phyloP scores from a whole-genome alignment of 805 yeast species.

The Jamesozyma rosinii region DNA sequence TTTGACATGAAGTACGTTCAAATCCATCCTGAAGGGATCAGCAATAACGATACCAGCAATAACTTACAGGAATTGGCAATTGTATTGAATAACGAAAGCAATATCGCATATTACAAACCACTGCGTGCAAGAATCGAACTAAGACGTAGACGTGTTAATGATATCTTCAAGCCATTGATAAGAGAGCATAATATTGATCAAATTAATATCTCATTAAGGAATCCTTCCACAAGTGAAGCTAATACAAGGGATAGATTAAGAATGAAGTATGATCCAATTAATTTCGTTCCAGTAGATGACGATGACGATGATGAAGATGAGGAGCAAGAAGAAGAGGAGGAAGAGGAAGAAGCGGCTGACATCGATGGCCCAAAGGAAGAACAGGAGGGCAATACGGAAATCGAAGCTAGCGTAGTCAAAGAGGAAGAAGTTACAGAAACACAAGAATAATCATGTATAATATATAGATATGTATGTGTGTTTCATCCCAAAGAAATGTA shows the following conservation, averaged over 20 bases:
- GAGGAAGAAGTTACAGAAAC: not conserved
- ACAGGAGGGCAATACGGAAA: slow-evolving; percentile 1
- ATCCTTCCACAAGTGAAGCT: slow-evolving; percentile 54
- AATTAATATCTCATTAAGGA: slow-evolving; percentile 47
- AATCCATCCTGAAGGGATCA: slow-evolving; percentile 9
- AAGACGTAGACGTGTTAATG: slow-evolving; percentile 70
- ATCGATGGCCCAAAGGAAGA: not conserved
- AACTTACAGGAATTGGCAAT: slow-evolving; percentile 50
- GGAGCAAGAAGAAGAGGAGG: slow-evolving; percentile 1
- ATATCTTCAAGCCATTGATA: slow-evolving; percentile 32
- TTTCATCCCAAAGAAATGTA: not conserved
- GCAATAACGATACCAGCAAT: not conserved
- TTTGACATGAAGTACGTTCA: slow-evolving; percentile 59
- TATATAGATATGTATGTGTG: too few species aligned
- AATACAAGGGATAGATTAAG: slow-evolving; percentile 48
- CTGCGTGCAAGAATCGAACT: slow-evolving; percentile 67
- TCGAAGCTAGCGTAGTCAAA: not conserved
- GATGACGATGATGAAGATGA: slow-evolving; percentile 18
- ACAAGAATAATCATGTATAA: not conserved
- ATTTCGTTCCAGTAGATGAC: slow-evolving; percentile 35
- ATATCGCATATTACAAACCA: slow-evolving; percentile 68
- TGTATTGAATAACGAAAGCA: slow-evolving; percentile 44
- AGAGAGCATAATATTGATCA: slow-evolving; percentile 50
- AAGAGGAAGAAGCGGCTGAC: slow-evolving; percentile 1
- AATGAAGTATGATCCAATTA: slow-evolving; percentile 63